These are phyloP conservation scores for Linnemannia zychae DNA, from an alignment of 192 early-diverging fungal species.

Conservation along the genomic window DNA sequence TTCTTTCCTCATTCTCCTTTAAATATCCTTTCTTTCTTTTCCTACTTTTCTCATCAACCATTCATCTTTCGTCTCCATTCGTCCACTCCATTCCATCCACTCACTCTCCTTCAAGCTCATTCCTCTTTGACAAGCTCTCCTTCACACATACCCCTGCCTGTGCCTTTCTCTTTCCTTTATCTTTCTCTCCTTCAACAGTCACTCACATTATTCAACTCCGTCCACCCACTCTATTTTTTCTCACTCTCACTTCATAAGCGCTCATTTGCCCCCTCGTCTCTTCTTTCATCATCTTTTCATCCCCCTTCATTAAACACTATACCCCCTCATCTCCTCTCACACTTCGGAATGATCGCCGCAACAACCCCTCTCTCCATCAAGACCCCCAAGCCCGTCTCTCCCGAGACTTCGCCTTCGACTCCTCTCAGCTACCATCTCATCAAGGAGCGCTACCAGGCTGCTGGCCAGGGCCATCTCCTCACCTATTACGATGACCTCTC, in stretches of 20 bases:
- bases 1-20: not conserved
- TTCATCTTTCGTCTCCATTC: not conserved
- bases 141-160: too few relatives aligned
- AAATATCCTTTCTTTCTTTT: not conserved
- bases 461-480: conserved; percentile 92
- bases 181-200: not conserved
- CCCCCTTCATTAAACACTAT: conserved; percentile 2
- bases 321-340: not conserved
- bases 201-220: not conserved
- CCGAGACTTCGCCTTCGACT: conserved; percentile 31
- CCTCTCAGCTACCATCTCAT: conserved; percentile 56
- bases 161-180: not conserved
- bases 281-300: not conserved
- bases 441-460: conserved; percentile 72
- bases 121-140: too few relatives aligned
- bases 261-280: not conserved
- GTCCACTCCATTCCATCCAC: not conserved
- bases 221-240: not conserved
- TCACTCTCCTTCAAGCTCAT: not conserved
- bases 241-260: not conserved
- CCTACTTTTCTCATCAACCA: not conserved
- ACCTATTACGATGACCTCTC: conserved; percentile 81
- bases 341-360: conserved; percentile 35
- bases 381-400: conserved; percentile 41
- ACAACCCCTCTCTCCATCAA: conserved; percentile 41